Base-by-base conservation (phyloP, 352 stramenopile species). In the Phytopythium cucurbitacearum region DNA sequence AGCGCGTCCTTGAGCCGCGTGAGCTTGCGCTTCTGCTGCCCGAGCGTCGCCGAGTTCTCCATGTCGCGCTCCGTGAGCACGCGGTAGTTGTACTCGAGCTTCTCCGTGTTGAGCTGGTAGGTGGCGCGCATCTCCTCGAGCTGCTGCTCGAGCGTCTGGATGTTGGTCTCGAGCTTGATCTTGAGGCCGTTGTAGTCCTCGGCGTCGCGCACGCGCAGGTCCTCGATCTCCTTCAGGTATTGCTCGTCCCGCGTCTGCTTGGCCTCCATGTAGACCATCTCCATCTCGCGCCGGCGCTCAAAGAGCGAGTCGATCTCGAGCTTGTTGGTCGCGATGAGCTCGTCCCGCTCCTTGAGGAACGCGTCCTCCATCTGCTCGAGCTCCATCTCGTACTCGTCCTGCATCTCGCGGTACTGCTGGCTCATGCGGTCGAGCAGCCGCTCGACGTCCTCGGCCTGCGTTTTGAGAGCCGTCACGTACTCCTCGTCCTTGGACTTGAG, bases 171-270 rank as follows among this genome's bases (percentile, higher is more conserved):
- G 43, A 98, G 82, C 63, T 98, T 98, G 56, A 98, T 97, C 62
- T 98, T 98, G 58, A 98, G 76, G 60, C 97, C 96, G 50, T 91
- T 97, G 70, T 98, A 98, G 62, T 97, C 87, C 62, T 98, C 94
- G 12, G 83, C 86, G 53, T 98, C 93, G 44, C 88, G 89, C 8
- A 94, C 82, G 8, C 91, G 80, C 40, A 98, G 57, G 16, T 89
- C 79, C 56, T 98, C 89, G 51, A 98, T 96, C 60, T 98, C 94
- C 50, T 90, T 73, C 42, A 94, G 65, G 49, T 93, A 95, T 52
- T 92, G 75, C 57, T 96, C 87, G 56, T 96, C 84, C 16, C 84
- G 74, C n/a, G 73, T 75, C 50, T 97, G 91, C 57, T 97, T 97
- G 37, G 69, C 65, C 58, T 97, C 88, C 86, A 97, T 97, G 64